Base-by-base conservation (phyloP, 306 rosid species). In the Lagenaria siceraria region DNA sequence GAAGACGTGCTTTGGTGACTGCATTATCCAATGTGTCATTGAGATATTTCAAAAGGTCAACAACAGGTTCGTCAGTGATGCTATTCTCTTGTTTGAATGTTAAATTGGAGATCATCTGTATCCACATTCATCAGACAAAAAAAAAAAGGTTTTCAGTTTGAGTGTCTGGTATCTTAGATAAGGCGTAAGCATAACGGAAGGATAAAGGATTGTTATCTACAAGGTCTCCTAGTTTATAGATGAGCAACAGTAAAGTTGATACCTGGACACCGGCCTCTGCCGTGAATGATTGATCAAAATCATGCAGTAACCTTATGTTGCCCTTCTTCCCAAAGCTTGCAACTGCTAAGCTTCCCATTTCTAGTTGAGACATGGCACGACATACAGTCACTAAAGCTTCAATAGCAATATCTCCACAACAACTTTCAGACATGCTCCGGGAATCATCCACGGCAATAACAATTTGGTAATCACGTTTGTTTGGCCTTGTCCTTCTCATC, bases 401-500 rank as follows among this genome's bases (percentile, higher is more conserved):
- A 74, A 86, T 76, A 35, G 97, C 97, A 68, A 86, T 89, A 63
- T 83, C 88, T 51, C 97, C 96, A n/a, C 93, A 80, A 62, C 87
- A 18, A 84, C 81, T 88, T 84, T 92, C 97, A 10, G 96, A 90
- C 97, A 95, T 95, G 69, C 98, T 95, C 27, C 76, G 89, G 54
- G 98, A 95, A 88, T 95, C 98, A 87, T 95, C 98, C 82, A 95
- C 80, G 1, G 97, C 98, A 81, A 95, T 90, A 38, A 95, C 93
- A 46, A 92, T 87, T 88, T 95, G 97, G 74, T 95, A 95, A 84
- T 95, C 97, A 74, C 96, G 98, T 84, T 95, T 95, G 84, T 95
- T 90, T 60, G 96, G 98, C 31, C 90, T 84, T 66, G 98, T 95
- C 85, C 96, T 56, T 81, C 97, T 87, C 43, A 94, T 84, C 98